Percentiles rank a stretch among this genome's conserved stretches.
These are phyloP conservation scores for Magnaporthiopsis poae DNA, from an alignment of 2,329 filamentous ascomycete genomes.

Conservation along the genomic window DNA sequence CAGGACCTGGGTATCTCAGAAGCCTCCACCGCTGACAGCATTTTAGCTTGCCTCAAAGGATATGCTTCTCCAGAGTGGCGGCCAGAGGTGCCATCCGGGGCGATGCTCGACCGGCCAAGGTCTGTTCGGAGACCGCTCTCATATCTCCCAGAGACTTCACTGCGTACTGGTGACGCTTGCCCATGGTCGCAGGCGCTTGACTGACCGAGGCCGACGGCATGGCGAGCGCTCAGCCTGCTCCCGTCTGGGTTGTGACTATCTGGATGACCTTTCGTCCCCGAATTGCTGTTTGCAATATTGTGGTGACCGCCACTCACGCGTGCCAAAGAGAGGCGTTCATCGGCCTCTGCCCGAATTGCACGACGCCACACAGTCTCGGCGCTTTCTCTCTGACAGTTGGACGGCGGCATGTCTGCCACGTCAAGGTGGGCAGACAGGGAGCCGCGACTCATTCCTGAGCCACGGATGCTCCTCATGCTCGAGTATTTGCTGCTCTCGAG, in stretches of 20 bases:
- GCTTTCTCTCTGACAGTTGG: constrained; percentile 5
- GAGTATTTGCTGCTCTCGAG: neutral
- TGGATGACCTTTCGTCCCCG: neutral
- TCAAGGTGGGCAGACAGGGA: neutral
- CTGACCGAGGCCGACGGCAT: neutral
- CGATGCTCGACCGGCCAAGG: neutral
- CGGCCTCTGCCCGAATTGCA: constrained; percentile 13
- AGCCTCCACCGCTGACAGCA: neutral
- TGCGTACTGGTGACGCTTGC: neutral
- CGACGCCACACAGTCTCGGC: constrained; percentile 12
- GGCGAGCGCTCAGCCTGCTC: neutral
- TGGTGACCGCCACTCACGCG: neutral
- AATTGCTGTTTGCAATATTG: neutral
- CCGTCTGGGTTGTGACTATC: neutral
- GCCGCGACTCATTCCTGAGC: neutral
- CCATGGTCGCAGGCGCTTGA: neutral
- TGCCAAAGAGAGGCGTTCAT: constrained; percentile 6
- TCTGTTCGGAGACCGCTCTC: neutral
- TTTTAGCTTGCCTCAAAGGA: constrained; percentile 4
- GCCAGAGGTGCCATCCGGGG: too few relatives aligned
- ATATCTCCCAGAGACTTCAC: neutral
- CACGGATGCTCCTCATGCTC: neutral
- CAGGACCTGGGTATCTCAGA: constrained; percentile 21
- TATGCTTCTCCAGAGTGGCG: neutral
- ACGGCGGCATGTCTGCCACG: neutral